Evolutionary conservation across 192 early-diverging fungal species (phyloP).

Genomic region (Backusella circina): DNA sequence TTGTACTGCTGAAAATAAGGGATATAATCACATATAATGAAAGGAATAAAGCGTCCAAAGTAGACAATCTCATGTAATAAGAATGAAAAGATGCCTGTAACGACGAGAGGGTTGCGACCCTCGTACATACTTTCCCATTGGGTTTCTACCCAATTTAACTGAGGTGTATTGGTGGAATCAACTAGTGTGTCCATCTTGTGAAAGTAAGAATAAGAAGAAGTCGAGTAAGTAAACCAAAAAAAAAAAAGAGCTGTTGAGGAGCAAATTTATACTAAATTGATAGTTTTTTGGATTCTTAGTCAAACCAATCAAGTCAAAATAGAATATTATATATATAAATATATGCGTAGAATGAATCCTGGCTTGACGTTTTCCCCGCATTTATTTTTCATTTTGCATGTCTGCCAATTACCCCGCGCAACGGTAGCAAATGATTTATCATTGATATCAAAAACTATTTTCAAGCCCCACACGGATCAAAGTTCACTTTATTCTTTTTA

Average conservation of each 20-base stretch:
- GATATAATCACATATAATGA: slow-evolving; percentile 78
- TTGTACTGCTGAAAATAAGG: slow-evolving; percentile 85
- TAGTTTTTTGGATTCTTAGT: too few species aligned
- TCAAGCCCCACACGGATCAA: neutral
- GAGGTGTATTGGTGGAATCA: neutral
- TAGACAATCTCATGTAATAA: slow-evolving; percentile 87
- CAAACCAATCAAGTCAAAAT: too few species aligned
- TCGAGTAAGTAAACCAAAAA: too few species aligned
- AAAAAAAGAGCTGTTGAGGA: too few species aligned
- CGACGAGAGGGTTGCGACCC: slow-evolving; percentile 64
- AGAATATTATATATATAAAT: too few species aligned
- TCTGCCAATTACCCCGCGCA: neutral
- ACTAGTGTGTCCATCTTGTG: neutral
- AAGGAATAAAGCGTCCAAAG: slow-evolving; percentile 88
- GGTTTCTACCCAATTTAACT: slow-evolving; percentile 42
- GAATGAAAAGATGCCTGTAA: slow-evolving; percentile 75
- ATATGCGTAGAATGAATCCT: too few species aligned
- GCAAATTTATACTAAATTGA: too few species aligned
- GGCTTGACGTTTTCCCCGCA: too few species aligned
- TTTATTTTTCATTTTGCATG: neutral
- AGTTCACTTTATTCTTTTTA: neutral
- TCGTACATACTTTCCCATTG: slow-evolving; percentile 62
- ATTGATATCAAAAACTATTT: neutral
- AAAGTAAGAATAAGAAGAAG: too few species aligned
- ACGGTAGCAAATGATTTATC: neutral